Evolutionary conservation across 176 grass and related monocot genomes (phyloP), one percentile per base, ranked within the genome.

Genomic region (Chrysopogon serrulatus): DNA sequence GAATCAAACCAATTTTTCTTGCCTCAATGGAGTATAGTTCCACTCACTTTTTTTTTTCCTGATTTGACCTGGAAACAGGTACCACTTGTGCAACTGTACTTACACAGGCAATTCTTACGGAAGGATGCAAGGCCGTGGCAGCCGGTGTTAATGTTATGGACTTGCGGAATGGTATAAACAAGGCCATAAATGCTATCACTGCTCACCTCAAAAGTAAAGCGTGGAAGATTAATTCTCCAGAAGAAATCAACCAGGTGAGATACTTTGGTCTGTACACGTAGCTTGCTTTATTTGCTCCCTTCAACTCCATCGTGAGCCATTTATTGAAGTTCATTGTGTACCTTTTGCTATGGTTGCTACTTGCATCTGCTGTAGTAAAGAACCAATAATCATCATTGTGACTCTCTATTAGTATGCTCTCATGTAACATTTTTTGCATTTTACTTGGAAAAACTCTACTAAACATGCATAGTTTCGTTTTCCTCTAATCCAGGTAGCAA

Each of bases 51-150:
- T 8, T 78, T 72, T 65, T 8, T 78, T 72, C 59, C 63, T 66
- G 63, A 65, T 86, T 37, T 47, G 70, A 60, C 71, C 26, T 79
- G 31, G 27, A 17, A 89, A 90, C 71, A 97, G 94, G 95, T 86
- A 98, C 95, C 67, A 98, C 95, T 26, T 98, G 95, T 68, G 95
- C 95, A 66, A 98, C 92, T 69, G 92, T 95, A 74, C 87, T 98
- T 79, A 93, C 92, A 65, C 92, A 98, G 72, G 95, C 95, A 68
- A 98, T 98, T 88, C 76, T 98, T 35, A 88, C 35, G 34, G 95
- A 95, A 92, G 95, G 95, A 17, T 98, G 91, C 84, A 98, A 95
- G 89, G 88, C 96, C 51, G 91, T 95, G 68, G 95, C 92, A 86
- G 72, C 92, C 35, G 96, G 95, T 26, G 83, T 95, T 73, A 95